Percentiles rank a stretch among this genome's conserved stretches.
These are phyloP conservation scores for Aspergillus versicolor DNA, from an alignment of 2,329 filamentous ascomycete species.

Conservation along the genomic window DNA sequence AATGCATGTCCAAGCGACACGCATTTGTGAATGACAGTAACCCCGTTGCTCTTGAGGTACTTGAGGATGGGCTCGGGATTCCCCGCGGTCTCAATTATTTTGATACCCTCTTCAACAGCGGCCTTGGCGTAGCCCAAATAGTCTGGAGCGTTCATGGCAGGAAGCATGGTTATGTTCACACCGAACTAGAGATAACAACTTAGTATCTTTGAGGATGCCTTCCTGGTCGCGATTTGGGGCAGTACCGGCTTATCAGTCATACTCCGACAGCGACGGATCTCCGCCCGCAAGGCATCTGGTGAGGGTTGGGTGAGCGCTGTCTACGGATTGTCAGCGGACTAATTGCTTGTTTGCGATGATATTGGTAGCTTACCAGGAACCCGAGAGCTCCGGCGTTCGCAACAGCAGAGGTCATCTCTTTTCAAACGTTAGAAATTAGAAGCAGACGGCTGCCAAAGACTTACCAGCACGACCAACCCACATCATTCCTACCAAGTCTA, in stretches of 20 bases:
- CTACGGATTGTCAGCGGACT: background rate
- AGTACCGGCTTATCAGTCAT: conserved; percentile 8
- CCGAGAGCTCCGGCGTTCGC: conserved; percentile 7
- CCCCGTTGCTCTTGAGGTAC: conserved; percentile 75
- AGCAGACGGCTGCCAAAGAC: background rate
- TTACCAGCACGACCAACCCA: conserved; percentile 9
- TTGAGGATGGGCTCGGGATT: conserved; percentile 84
- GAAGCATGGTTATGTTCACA: conserved; percentile 11
- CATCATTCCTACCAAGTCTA: conserved; percentile 4
- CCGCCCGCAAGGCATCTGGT: conserved; percentile 4
- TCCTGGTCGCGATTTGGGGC: background rate
- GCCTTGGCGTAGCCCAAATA: conserved; percentile 88
- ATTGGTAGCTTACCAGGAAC: conserved; percentile 1
- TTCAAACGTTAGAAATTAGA: background rate
- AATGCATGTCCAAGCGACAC: conserved; percentile 90
- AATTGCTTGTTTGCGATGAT: background rate
- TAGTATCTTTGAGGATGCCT: background rate
- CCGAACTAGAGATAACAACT: conserved; percentile 3
- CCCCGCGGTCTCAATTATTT: conserved; percentile 86
- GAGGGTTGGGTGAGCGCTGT: conserved; percentile 6
- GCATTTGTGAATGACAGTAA: conserved; percentile 90
- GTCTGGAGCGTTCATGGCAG: conserved; percentile 60
- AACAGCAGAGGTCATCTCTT: conserved; percentile 9
- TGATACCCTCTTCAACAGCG: conserved; percentile 87
- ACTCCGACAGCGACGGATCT: conserved; percentile 6